Base-by-base conservation (phyloP, 2,329 filamentous ascomycete genomes). In the Biscogniauxia mediterranea region DNA sequence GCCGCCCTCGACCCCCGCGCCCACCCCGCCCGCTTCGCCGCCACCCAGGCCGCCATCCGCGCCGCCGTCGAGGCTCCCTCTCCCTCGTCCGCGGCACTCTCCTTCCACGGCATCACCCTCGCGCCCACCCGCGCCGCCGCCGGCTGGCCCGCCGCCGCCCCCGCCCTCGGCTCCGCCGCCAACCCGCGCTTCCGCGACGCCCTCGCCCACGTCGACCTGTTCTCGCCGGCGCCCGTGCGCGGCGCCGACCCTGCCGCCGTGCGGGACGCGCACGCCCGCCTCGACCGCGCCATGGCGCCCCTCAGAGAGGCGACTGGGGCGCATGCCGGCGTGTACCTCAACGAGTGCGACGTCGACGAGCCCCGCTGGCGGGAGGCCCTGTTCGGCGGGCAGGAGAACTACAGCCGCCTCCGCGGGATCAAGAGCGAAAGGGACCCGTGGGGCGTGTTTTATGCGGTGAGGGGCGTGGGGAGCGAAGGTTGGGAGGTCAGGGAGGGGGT, bases 291-390 rank as follows among this genome's bases (percentile, higher is more conserved):
- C 15, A 68, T 74, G 70, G n/a, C n/a, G 59, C 72, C 8, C 59
- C 62, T 54, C 67, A 66, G 53, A 72, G 76, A 23, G 70, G 66
- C 5, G n/a, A n/a, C n/a, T n/a, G n/a, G n/a, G n/a, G n/a, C n/a
- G n/a, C n/a, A n/a, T n/a, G n/a, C n/a, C n/a, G 80, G 81, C 4
- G 74, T 79, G 4, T 84, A 84, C 63, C 69, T 81, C 68, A 84
- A 83, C 62, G 83, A 86, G 74, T 79, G 76, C 2, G 79, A 85
- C 68, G 78, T 81, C 51, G 74, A 76, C 61, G 76, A 84, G 68
- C 77, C 76, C 1, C 66, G 79, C 58, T 84, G 75, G 66, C 73
- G 81, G 66, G 67, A 76, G 28, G 72, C 69, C 2, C 84, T 83
- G 71, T 84, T 77, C 66, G 82, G 82, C 1, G 66, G 23, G 2